phyloP scores from a whole-genome alignment of 208 protist species.

The Strigomonas galati region DNA sequence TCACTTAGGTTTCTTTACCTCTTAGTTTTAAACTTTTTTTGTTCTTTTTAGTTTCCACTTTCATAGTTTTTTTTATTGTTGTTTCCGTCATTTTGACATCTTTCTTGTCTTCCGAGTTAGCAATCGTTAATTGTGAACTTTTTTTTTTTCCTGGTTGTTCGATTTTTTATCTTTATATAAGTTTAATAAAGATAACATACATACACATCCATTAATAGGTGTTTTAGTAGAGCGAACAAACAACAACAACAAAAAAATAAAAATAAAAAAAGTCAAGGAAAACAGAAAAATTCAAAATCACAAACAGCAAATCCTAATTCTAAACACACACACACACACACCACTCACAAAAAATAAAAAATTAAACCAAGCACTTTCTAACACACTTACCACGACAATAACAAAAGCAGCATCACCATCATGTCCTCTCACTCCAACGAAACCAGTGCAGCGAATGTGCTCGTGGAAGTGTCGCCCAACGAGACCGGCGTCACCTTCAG shows the following conservation, averaged over 20 bases:
- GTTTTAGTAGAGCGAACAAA: too few species aligned
- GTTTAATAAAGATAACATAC: background rate
- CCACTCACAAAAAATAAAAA: conserved; percentile 14
- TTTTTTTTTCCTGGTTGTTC: conserved; percentile 1
- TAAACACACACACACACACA: conserved; percentile 11
- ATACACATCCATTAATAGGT: background rate
- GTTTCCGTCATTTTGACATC: conserved; percentile 7
- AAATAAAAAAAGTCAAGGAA: conserved; percentile 5
- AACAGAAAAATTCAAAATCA: conserved; percentile 14
- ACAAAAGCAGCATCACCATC: too few species aligned
- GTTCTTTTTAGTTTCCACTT: conserved; percentile 17
- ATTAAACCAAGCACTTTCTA: conserved; percentile 14
- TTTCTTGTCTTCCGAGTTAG: conserved; percentile 3
- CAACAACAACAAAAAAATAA: conserved; percentile 12
- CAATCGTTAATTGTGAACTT: conserved; percentile 4
- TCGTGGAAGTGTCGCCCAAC: conserved; percentile 47
- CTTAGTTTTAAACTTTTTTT: conserved; percentile 8
- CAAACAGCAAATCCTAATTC: conserved; percentile 13
- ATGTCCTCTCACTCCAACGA: too few species aligned
- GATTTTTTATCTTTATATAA: conserved; percentile 6
- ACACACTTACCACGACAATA: too few species aligned
- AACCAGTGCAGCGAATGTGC: too few species aligned
- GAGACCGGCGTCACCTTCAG: conserved; percentile 34
- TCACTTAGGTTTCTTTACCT: conserved; percentile 11
- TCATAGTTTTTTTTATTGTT: conserved; percentile 17